These are phyloP conservation scores for Paralagenidium karlingii DNA, from an alignment of 352 stramenopile species.

Conservation along the genomic window DNA sequence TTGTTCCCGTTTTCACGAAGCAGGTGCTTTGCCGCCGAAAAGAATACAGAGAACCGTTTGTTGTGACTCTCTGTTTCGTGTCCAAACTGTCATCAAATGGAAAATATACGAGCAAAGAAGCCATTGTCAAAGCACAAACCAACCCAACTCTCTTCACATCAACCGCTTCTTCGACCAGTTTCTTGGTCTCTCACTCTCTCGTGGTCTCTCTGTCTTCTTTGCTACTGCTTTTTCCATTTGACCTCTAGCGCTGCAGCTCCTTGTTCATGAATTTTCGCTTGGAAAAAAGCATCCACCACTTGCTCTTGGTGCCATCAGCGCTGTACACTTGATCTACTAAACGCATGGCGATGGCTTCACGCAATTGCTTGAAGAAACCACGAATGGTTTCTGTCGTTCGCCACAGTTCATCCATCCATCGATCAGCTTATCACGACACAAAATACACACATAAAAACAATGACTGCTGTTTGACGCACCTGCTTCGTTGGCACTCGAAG, in stretches of 20 bases:
- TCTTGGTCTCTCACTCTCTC: neutral
- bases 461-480: constrained; percentile 22
- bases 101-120: too few species aligned
- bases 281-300: constrained; percentile 91
- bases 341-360: constrained; percentile 68
- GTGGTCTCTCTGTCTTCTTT: neutral
- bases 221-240: too few species aligned
- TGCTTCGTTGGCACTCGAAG: constrained; percentile 62
- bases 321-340: constrained; percentile 78
- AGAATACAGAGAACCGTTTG: too few species aligned
- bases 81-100: too few species aligned
- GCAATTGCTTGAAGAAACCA: constrained; percentile 86
- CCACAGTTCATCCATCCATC: too few species aligned
- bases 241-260: constrained; percentile 69
- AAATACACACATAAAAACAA: too few species aligned
- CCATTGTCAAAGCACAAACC: too few species aligned
- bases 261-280: constrained; percentile 95
- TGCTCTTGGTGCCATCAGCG: constrained; percentile 77
- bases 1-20: neutral
- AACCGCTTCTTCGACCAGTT: neutral
- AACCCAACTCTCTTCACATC: too few species aligned
- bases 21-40: too few species aligned
- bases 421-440: too few species aligned
- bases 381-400: constrained; percentile 52
- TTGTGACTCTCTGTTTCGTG: too few species aligned